Evolutionary conservation across 768 basidiomycete species (phyloP).

Genomic region (Tulasnella sp.): DNA sequence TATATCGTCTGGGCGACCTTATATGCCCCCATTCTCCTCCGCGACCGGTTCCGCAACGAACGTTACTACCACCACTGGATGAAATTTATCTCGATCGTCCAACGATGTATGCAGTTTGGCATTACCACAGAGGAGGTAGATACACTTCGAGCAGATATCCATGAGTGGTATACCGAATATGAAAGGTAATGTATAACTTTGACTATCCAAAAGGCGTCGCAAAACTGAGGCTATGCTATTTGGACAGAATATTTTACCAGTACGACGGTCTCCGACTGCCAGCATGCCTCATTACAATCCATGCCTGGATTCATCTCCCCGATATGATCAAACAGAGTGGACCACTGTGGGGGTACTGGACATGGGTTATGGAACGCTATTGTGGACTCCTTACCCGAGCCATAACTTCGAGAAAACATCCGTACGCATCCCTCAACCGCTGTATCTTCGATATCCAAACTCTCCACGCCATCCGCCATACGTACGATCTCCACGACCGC

Average conservation of each 20-base stretch:
- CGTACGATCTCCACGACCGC: conserved; percentile 40
- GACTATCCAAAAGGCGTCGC: too few relatives aligned
- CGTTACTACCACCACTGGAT: conserved; percentile 36
- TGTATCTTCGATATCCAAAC: conserved; percentile 44
- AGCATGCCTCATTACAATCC: conserved; percentile 38
- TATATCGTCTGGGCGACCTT: conserved; percentile 43
- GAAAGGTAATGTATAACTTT: conserved; percentile 32
- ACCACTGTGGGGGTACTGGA: conserved; percentile 1
- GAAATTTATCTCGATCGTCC: background rate
- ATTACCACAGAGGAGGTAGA: too few relatives aligned
- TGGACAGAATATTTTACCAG: conserved; percentile 41
- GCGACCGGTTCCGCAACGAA: conserved; percentile 34
- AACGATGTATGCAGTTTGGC: background rate
- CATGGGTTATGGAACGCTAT: background rate
- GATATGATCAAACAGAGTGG: background rate
- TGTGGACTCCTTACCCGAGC: conserved; percentile 46
- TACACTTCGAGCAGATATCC: too few relatives aligned
- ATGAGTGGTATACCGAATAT: background rate
- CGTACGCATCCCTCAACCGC: conserved; percentile 48
- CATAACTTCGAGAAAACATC: conserved; percentile 41
- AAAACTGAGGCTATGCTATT: too few relatives aligned
- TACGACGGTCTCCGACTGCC: conserved; percentile 36
- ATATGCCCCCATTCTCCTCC: conserved; percentile 42
- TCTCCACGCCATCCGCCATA: conserved; percentile 43
- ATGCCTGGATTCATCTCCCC: background rate